These are phyloP conservation scores for Xylaria intraflava DNA, from an alignment of 495 filamentous ascomycete species.

Conservation along the genomic window DNA sequence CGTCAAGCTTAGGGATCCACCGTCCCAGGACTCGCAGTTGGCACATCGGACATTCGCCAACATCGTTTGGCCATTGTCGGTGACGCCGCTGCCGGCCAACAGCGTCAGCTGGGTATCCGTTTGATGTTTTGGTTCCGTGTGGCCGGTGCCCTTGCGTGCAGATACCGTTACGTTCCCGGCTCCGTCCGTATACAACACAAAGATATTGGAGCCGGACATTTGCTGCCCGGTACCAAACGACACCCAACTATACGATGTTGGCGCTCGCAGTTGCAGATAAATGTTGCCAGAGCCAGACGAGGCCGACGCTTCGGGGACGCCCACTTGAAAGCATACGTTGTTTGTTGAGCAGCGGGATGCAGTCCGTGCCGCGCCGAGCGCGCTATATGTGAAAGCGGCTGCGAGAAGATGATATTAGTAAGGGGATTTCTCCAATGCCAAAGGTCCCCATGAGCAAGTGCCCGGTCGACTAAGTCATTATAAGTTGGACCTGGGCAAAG, in stretches of 20 bases:
- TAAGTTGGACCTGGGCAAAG: too few relatives aligned
- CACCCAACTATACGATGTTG: slow-evolving; percentile 55
- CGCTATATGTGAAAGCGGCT: slow-evolving; percentile 20
- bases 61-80: slow-evolving; percentile 43
- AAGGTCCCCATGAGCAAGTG: not conserved
- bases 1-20: slow-evolving; percentile 49
- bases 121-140: slow-evolving; percentile 50
- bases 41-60: slow-evolving; percentile 54
- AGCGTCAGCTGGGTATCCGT: slow-evolving; percentile 43
- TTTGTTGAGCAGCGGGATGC: slow-evolving; percentile 24
- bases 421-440: not conserved
- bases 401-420: not conserved
- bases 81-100: slow-evolving; percentile 55
- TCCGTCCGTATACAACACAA: slow-evolving; percentile 58
- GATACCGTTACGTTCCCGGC: slow-evolving; percentile 59
- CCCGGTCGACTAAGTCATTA: too few relatives aligned
- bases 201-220: slow-evolving; percentile 63
- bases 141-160: slow-evolving; percentile 48
- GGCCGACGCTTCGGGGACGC: slow-evolving; percentile 36
- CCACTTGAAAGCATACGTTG: slow-evolving; percentile 41
- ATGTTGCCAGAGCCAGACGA: slow-evolving; percentile 43
- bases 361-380: slow-evolving; percentile 11
- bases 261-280: slow-evolving; percentile 60
- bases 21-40: slow-evolving; percentile 48
- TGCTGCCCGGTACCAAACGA: slow-evolving; percentile 54